phyloP scores from a whole-genome alignment of 441 rosid species.

The Erodium moschatum region DNA sequence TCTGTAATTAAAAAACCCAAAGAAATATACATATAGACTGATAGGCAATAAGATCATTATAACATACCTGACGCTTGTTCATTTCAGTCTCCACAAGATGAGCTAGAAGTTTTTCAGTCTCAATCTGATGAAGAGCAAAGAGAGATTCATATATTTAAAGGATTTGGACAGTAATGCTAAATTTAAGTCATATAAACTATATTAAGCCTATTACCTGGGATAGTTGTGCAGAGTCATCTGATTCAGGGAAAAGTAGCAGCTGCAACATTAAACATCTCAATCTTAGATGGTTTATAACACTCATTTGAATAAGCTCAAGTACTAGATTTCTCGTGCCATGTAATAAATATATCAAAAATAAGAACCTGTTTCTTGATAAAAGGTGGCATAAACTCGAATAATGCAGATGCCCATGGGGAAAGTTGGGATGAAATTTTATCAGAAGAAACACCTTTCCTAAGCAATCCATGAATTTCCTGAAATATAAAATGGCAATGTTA shows the following conservation, averaged over 20 bases:
- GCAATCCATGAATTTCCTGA: constrained; percentile 90
- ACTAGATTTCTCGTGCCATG: constrained; percentile 11
- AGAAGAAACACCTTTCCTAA: constrained; percentile 59
- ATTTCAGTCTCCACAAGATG: constrained; percentile 97
- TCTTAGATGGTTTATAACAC: constrained; percentile 20
- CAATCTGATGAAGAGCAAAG: constrained; percentile 48
- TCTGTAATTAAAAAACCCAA: not conserved
- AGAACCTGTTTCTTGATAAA: constrained; percentile 87
- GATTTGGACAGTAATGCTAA: not conserved
- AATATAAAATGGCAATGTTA: constrained; percentile 20
- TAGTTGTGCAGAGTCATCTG: constrained; percentile 97
- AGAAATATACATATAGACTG: not conserved
- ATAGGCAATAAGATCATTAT: not conserved
- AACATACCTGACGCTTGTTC: constrained; percentile 72
- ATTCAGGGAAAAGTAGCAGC: constrained; percentile 91
- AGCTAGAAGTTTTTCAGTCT: constrained; percentile 93
- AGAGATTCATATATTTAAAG: constrained; percentile 7
- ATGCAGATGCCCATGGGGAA: constrained; percentile 97
- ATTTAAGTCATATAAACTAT: not conserved
- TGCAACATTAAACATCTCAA: constrained; percentile 31
- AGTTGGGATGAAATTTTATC: constrained; percentile 76
- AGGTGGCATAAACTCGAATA: constrained; percentile 86
- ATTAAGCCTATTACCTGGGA: constrained; percentile 61
- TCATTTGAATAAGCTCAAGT: constrained; percentile 14
- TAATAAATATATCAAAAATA: constrained; percentile 14